A percentile compares a stretch with the other conserved stretches of the same genome.
phyloP scores from a whole-genome alignment of 2,329 filamentous ascomycete genomes.

The Xylariomycetidae sp. region DNA sequence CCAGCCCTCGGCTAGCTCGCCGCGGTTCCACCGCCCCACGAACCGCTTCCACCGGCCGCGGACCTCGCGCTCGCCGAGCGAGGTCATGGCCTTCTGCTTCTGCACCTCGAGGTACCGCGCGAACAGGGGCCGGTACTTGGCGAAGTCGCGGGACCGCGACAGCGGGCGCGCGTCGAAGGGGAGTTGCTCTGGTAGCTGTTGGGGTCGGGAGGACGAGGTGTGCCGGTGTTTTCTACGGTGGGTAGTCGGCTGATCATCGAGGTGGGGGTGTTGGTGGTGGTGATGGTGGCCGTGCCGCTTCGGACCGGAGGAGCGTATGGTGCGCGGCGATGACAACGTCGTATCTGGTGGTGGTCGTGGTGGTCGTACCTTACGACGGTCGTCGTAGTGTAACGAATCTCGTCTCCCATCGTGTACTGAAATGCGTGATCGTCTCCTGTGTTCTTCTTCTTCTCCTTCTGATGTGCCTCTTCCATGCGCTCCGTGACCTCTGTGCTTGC shows the following conservation, averaged over 20 bases:
- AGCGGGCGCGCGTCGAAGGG: conserved; percentile 65
- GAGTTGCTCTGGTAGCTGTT: conserved; percentile 31
- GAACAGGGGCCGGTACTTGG: conserved; percentile 65
- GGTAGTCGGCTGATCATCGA: conserved; percentile 3
- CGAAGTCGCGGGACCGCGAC: conserved; percentile 60
- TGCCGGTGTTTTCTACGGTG: no score
- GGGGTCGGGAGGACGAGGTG: neutral
- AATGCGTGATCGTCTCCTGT: no score
- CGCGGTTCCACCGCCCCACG: conserved; percentile 83
- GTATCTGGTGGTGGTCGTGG: no score
- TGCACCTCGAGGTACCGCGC: conserved; percentile 84
- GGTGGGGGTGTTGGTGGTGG: conserved; percentile 27
- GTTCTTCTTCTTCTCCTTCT: no score
- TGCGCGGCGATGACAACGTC: no score
- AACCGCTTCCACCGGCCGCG: conserved; percentile 94
- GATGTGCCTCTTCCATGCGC: no score
- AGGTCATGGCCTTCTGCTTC: conserved; percentile 66
- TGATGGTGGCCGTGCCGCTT: conserved; percentile 31
- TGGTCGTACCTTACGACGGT: no score
- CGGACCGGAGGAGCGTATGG: conserved; percentile 21
- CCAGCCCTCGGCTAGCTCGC: conserved; percentile 85
- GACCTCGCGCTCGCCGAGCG: conserved; percentile 69
- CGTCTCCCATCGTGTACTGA: no score
- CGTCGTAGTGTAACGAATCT: no score
- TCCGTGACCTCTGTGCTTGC: no score